Evolutionary conservation across 176 grass and related monocot genomes (phyloP).

Genomic region (Musa troglodytarum): DNA sequence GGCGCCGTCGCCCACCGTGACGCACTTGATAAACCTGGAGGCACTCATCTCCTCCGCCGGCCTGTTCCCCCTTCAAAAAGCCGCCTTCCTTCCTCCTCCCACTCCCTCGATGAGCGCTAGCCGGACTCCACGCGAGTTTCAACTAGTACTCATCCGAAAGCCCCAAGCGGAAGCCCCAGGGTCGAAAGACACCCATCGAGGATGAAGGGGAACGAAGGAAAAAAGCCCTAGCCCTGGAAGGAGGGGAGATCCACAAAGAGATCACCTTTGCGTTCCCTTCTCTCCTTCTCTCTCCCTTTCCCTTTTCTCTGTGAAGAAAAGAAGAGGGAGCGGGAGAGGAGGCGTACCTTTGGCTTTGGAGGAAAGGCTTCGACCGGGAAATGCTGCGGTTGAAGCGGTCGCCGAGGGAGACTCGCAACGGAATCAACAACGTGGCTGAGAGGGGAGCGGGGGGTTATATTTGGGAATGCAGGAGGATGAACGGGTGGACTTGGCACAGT

Average conservation of each 20-base stretch:
- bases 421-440: background rate
- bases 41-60: background rate
- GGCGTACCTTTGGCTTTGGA: background rate
- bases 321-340: background rate
- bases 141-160: constrained; percentile 4
- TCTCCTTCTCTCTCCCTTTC: background rate
- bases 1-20: constrained; percentile 5
- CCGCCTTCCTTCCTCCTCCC: no score
- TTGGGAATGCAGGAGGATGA: background rate
- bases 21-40: constrained; percentile 8
- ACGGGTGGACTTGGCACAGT: no score
- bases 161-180: background rate
- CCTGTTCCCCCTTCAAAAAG: background rate
- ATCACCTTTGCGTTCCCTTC: background rate
- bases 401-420: background rate
- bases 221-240: constrained; percentile 9
- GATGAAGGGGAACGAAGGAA: background rate
- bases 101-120: background rate
- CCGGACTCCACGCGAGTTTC: background rate
- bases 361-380: background rate
- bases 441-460: background rate
- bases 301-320: no score
- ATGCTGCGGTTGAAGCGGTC: constrained; percentile 13
- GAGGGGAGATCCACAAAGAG: constrained; percentile 3
- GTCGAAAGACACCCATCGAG: background rate